Base-by-base conservation (phyloP, 208 protist genomes). In the Leptomonas pyrrhocoris region DNA sequence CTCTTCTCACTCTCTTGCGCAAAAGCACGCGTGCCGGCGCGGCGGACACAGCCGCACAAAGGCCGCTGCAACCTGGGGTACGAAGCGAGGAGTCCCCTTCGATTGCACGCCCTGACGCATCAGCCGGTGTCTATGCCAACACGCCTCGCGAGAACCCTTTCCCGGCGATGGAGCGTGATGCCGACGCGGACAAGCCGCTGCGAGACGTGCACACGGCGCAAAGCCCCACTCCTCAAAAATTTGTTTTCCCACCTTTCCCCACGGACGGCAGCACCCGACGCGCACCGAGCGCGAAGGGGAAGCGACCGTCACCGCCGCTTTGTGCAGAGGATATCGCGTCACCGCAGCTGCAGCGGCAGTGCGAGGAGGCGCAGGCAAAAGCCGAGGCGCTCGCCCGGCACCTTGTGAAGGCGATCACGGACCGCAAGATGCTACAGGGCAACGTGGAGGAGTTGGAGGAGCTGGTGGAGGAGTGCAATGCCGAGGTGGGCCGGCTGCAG, bases 301-400 rank as follows among this genome's bases (percentile, higher is more conserved):
- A 60, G 55, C 60, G 48, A 7, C 21, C 13, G 45, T 53, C 53
- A 42, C 62, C 58, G 46, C 3, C 18, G 38, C 30, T 5, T 19
- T 30, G 12, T 16, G 38, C 9, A 6, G 38, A 2, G 9, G 51
- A 19, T 27, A 19, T 0, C 21, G 50, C 31, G 8, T 36, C 42
- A 18, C 64, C 59, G 23, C 42, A 56, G 51, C 42, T 85, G 31
- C 78, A 83, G 69, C 67, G 73, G 38, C 65, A 74, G 69, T 68
- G 80, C 38, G 63, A 75, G 1, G 85, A 90, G 42, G 70, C 84
- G 28, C 81, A 85, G 64, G 50, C 74, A 7, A 95, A 95, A 77
- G 82, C 86, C 23, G 88, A 95, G 61, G 79, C 78, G 5, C 86
- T 95, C 12, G 90, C 90, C 18, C 83, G 87, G 16, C 88, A 95